Evolutionary conservation across 73 alveolate species (phyloP).

Genomic region (Paramecium biaurelia): DNA sequence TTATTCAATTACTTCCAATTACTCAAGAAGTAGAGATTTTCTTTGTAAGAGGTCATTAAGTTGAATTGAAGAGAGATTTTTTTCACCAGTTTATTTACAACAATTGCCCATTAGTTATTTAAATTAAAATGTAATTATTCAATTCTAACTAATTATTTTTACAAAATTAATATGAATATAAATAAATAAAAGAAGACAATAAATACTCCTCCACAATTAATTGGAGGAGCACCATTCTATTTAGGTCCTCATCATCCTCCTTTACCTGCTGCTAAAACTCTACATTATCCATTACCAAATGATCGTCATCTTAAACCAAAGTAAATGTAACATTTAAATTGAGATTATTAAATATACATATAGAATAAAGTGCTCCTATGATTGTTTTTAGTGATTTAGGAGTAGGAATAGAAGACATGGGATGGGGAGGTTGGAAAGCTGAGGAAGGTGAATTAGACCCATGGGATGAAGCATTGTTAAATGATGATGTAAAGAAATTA

Average conservation of each 20-base stretch:
- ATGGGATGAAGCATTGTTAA: slow-evolving; percentile 20
- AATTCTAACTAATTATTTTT: neutral
- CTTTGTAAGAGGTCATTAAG: neutral
- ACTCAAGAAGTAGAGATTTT: neutral
- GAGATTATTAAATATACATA: slow-evolving; percentile 30
- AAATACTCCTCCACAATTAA: neutral
- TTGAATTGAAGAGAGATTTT: neutral
- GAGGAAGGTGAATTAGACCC: slow-evolving; percentile 21
- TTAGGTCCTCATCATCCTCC: slow-evolving; percentile 51
- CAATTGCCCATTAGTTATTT: neutral
- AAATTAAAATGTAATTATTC: neutral
- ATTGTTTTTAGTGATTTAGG: slow-evolving; percentile 25
- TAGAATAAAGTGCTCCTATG: neutral
- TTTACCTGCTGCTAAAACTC: slow-evolving; percentile 22
- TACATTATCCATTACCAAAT: slow-evolving; percentile 23
- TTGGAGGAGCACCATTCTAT: neutral
- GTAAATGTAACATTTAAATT: neutral
- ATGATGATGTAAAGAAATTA: slow-evolving; percentile 13
- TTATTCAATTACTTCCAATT: neutral
- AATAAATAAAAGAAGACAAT: neutral
- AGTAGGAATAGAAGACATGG: neutral
- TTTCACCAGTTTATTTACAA: neutral
- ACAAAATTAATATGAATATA: neutral
- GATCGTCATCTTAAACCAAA: slow-evolving; percentile 40
- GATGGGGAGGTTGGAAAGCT: slow-evolving; percentile 55